Evolutionary conservation across 805 yeast species (phyloP), one percentile per base, ranked within the genome.

Genomic region (Tetrapisispora pingtungensis): DNA sequence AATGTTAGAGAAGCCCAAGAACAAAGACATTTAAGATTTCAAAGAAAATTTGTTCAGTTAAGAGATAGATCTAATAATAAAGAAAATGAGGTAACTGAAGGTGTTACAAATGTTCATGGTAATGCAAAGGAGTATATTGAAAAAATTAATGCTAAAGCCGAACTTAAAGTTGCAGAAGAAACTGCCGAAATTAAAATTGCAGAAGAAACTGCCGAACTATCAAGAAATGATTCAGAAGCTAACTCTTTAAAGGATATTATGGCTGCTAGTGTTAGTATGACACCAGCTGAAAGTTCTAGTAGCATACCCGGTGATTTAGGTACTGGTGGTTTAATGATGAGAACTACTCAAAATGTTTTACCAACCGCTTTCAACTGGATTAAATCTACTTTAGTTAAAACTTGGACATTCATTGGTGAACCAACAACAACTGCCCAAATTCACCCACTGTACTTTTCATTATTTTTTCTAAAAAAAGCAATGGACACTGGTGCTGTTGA

Each of bases 401-500:
- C 75, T 45, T 87, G 95, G 81, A 78, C 88, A 1, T 73, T 76
- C 10, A 66, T 90, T 41, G 97, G 97, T 31, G 90, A 84, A 22
- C 74, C 77, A 31, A 88, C 81, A 48, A 80, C 95, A 13, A 90
- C 97, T 1, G 97, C 97, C 0, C 97, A 93, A 65, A 96, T 93
- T 7, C 97, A 93, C 60, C 98, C 98, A 3, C 87, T 83, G 66
- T 82, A 82, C 58, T 89, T 93, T 65, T 89, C 97, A 13, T 83
- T 83, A 44, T 84, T 76, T 59, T 70, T 90, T 10, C 66, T 90
- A 48, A 77, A 78, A 51, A 82, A 85, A 57, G 95, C 95, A 39
- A 77, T 84, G 53, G 88, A 83, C 50, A 68, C 82, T 1, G 95
- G 93, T 12, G 78, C 84, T 17, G 84, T 89, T n/a, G 93, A 84